Evolutionary conservation across 2,329 filamentous ascomycete species (phyloP).

Genomic region (Ceratocystis cubensis): DNA sequence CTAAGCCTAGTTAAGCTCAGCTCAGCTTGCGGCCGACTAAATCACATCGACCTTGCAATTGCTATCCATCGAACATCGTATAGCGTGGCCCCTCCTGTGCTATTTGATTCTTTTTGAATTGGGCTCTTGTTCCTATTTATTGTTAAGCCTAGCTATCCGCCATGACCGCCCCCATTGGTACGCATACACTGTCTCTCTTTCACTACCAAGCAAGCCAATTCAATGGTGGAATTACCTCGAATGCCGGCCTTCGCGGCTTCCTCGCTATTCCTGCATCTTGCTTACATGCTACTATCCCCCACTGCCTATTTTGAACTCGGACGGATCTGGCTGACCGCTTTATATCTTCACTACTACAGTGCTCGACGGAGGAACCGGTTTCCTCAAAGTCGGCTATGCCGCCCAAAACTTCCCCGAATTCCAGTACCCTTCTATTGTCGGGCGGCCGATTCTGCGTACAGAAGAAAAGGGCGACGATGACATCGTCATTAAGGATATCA

Average conservation of each 20-base stretch:
- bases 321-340: slow-evolving; percentile 14
- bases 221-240: not conserved
- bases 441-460: slow-evolving; percentile 89
- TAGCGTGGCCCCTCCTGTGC: not conserved
- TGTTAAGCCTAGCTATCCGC: not conserved
- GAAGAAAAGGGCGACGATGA: slow-evolving; percentile 62
- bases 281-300: not conserved
- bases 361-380: slow-evolving; percentile 98
- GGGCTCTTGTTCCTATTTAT: not conserved
- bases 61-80: not conserved
- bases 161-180: slow-evolving; percentile 18
- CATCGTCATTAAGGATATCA: slow-evolving; percentile 85
- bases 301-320: slow-evolving; percentile 15
- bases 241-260: not conserved
- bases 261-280: not conserved
- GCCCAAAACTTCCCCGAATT: slow-evolving; percentile 99
- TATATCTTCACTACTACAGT: slow-evolving; percentile 41
- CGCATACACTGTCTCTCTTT: not conserved
- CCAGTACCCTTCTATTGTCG: slow-evolving; percentile 96
- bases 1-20: slow-evolving; percentile 2
- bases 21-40: not conserved
- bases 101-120: not conserved
- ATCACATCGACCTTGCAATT: slow-evolving; percentile 1
- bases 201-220: not conserved
- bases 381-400: slow-evolving; percentile 98